These are phyloP conservation scores for Neurospora sp. DNA, from an alignment of 495 filamentous ascomycete genomes.

Conservation along the genomic window DNA sequence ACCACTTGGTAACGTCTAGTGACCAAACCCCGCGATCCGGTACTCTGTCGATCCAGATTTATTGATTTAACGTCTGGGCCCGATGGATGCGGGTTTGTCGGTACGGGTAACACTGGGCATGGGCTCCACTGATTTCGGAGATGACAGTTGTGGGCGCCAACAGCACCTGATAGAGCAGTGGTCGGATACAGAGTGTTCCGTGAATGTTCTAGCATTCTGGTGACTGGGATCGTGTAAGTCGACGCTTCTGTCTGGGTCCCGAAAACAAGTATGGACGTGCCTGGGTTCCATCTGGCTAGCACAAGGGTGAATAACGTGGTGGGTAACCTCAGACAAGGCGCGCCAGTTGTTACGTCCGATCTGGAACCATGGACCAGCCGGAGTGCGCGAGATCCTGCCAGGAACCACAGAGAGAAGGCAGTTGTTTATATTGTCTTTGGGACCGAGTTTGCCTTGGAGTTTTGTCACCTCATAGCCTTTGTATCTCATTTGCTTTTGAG, in stretches of 20 bases:
- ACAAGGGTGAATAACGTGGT: neutral
- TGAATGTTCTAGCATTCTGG: neutral
- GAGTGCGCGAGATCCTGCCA: neutral
- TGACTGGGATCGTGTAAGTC: neutral
- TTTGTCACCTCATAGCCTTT: neutral
- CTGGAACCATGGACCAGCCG: neutral
- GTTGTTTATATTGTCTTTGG: neutral
- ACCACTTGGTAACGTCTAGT: neutral
- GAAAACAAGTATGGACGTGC: neutral
- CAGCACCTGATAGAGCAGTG: neutral
- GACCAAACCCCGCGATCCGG: neutral
- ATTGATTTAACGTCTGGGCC: neutral
- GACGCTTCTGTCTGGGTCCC: neutral
- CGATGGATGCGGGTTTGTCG: neutral
- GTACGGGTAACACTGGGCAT: neutral
- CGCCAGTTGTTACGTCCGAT: neutral
- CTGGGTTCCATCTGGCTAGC: neutral
- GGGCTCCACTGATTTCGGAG: neutral
- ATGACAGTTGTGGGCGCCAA: neutral
- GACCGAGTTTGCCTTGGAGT: neutral
- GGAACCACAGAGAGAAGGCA: neutral
- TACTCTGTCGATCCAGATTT: neutral
- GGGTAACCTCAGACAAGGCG: neutral
- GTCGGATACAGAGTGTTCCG: neutral
- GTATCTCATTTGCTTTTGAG: neutral